Evolutionary conservation across 2,329 filamentous ascomycete genomes (phyloP), one percentile per base, ranked within the genome.

Genomic region (Sporothrix humicola): DNA sequence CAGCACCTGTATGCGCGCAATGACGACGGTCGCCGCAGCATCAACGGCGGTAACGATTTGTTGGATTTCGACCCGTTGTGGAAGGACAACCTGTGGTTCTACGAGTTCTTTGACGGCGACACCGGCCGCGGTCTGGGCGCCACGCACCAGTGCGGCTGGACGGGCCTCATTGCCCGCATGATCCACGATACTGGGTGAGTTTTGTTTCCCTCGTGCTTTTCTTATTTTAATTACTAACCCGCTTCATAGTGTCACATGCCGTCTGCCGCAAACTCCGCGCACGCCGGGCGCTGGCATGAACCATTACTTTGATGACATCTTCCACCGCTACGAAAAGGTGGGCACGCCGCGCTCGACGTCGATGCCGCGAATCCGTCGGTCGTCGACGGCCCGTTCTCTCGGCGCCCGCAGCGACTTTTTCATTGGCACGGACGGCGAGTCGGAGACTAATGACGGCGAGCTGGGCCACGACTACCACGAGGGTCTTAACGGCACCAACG

Each of bases 61-160:
- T 90, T 98, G 46, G 94, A 98, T 83, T 97, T 93, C 79, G 94
- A 98, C 79, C 91, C 93, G 31, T 86, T 97, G 82, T 98, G 95
- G 95, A 95, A 92, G 81, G 95, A 97, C 79, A 90, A 95, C 79
- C 86, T 98, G 78, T 98, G 94, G 93, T 98, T 97, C 87, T 92
- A 97, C 80, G 95, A 98, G 81, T 98, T 97, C 86, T 98, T 98
- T 80, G 95, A 98, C 80, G 95, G 94, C 54, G 95, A 98, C 81
- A 91, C 87, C 69, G 95, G 95, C 15, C 92, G 94, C 77, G 95
- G 96, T 17, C 87, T 98, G 0, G 95, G 95, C 73, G 94, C 95
- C 52, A 95, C 91, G 66, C 96, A 98, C 82, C 96, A 98, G 82
- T 97, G 94, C 80, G 95, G 95, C 69, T 98, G 96, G 95, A 98